phyloP scores from a whole-genome alignment of 169 alveolate genomes.

The Blepharisma undulans region DNA sequence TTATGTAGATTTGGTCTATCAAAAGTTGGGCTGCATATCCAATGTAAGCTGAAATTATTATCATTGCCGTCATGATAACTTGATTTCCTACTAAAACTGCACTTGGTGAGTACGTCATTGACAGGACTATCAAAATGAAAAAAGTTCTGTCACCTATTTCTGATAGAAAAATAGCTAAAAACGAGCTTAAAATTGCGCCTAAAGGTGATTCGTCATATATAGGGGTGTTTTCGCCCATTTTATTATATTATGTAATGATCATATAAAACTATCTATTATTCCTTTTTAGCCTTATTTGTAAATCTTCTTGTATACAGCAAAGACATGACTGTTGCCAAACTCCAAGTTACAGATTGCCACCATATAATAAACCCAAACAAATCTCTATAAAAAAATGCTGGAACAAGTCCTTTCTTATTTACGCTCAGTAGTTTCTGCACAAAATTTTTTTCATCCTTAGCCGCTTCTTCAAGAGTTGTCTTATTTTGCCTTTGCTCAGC shows the following conservation, averaged over 20 bases:
- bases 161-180: background rate
- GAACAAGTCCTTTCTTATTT: background rate
- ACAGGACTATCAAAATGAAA: background rate
- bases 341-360: background rate
- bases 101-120: constrained; percentile 32
- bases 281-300: background rate
- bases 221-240: background rate
- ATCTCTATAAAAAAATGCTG: constrained; percentile 11
- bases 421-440: background rate
- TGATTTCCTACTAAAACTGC: constrained; percentile 15
- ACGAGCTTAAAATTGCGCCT: background rate
- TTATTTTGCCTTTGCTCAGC: background rate
- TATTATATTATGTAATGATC: background rate
- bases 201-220: background rate
- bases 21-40: background rate
- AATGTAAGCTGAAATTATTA: constrained; percentile 1
- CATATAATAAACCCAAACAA: background rate
- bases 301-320: constrained; percentile 29
- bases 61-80: background rate
- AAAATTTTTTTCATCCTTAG: background rate
- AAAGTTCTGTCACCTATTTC: constrained; percentile 34
- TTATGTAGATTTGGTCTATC: background rate
- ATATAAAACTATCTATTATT: background rate
- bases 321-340: background rate
- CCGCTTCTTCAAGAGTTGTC: background rate